Evolutionary conservation across 257 asterid genomes (phyloP).

Genomic region (Solanum verrucosum): DNA sequence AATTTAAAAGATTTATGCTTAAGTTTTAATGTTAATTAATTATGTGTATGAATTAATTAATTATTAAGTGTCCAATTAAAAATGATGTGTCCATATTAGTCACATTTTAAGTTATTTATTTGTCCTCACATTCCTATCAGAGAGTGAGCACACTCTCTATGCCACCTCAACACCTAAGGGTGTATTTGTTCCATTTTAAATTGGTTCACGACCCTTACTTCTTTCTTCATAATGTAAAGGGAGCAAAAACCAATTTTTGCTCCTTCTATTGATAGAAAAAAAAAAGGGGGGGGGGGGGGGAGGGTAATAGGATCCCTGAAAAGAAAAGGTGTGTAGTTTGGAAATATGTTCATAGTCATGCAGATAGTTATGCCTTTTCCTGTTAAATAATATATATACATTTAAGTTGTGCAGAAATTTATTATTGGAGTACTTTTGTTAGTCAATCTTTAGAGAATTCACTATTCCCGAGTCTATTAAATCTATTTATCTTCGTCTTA

Average conservation of each 20-base stretch:
- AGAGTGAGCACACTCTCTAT: neutral
- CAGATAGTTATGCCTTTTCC: neutral
- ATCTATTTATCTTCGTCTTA: neutral
- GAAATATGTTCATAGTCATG: neutral
- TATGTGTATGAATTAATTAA: neutral
- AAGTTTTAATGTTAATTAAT: neutral
- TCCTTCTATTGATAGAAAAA: neutral
- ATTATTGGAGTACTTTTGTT: neutral
- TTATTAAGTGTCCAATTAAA: neutral
- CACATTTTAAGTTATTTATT: neutral
- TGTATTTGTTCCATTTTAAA: neutral
- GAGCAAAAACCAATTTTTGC: neutral
- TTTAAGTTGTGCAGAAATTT: neutral
- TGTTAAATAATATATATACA: neutral
- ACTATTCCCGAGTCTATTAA: neutral
- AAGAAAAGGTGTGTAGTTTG: neutral
- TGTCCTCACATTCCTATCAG: neutral
- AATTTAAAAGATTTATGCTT: neutral
- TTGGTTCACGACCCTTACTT: neutral
- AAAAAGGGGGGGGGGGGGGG: no score
- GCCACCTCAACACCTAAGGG: neutral
- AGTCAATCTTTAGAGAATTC: neutral
- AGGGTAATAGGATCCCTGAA: neutral
- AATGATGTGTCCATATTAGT: neutral
- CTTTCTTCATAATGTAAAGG: neutral